A percentile compares a stretch with the other conserved stretches of the same genome.
Conservation (phyloP, 169 alveolate species). For the Theileria orientalis region DNA sequence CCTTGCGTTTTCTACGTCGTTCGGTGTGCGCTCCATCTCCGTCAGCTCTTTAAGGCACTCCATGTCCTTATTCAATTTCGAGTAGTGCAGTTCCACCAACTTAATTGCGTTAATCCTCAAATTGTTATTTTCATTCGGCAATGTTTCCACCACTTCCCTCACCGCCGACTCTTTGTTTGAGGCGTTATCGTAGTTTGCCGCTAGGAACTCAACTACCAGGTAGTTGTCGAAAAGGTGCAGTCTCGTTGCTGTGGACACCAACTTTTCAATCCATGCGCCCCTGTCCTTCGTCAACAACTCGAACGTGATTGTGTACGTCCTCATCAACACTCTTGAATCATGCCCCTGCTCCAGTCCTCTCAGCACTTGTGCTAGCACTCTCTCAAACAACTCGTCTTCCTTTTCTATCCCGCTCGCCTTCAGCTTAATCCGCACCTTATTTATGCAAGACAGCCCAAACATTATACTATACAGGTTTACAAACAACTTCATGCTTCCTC, state of each 20-base stretch:
- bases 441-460: conserved; percentile 25
- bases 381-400: conserved; percentile 11
- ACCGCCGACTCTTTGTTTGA: neutral
- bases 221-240: conserved; percentile 1
- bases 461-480: conserved; percentile 19
- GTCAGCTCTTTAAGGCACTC: conserved; percentile 3
- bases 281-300: neutral
- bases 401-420: conserved; percentile 7
- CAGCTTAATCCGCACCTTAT: conserved; percentile 21
- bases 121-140: neutral
- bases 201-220: conserved; percentile 3
- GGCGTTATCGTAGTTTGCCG: neutral
- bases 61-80: neutral
- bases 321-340: neutral
- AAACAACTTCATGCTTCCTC: neutral
- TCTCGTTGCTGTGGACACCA: neutral
- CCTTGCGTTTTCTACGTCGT: conserved; percentile 37
- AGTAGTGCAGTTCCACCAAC: conserved; percentile 7
- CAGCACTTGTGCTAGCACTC: neutral
- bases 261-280: neutral
- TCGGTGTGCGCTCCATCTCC: conserved; percentile 36
- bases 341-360: neutral
- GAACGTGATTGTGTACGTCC: neutral
- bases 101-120: conserved; percentile 3
- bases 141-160: neutral